Conservation (phyloP, 352 stramenopile genomes). For the Phytophthora boehmeriae region DNA sequence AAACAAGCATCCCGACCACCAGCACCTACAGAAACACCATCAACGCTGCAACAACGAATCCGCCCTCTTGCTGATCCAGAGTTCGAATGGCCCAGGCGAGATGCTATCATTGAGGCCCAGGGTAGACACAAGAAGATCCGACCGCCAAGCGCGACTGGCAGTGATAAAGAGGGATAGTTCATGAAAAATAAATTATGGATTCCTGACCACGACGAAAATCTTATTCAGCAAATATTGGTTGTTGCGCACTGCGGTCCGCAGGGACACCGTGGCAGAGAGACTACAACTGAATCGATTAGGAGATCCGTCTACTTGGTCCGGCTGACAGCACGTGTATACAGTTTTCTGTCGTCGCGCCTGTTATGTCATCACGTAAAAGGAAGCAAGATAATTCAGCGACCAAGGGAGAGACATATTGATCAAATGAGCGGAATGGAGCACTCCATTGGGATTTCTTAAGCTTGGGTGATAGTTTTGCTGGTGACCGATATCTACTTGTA, state of each 20-base stretch:
- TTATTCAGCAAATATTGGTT: slow-evolving; percentile 8
- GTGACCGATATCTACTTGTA: too few relatives aligned
- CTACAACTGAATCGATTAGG: background rate
- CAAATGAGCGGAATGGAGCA: slow-evolving; percentile 17
- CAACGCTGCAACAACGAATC: background rate
- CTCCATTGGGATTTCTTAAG: too few relatives aligned
- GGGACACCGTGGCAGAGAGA: slow-evolving; percentile 4
- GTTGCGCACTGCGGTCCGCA: slow-evolving; percentile 10
- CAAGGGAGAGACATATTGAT: slow-evolving; percentile 17
- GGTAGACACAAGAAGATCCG: background rate
- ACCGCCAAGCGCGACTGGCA: background rate
- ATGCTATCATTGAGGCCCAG: background rate
- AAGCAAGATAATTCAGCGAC: slow-evolving; percentile 12
- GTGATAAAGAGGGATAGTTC: slow-evolving; percentile 5
- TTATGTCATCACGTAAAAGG: slow-evolving; percentile 17
- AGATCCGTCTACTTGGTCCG: background rate
- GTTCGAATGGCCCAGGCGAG: slow-evolving; percentile 9
- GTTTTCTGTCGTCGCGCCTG: slow-evolving; percentile 6
- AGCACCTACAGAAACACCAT: background rate
- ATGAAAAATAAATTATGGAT: slow-evolving; percentile 10
- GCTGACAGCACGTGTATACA: slow-evolving; percentile 6
- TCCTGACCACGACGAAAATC: background rate
- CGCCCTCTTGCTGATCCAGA: background rate
- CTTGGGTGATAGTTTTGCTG: too few relatives aligned
- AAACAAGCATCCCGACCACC: background rate